Evolutionary conservation across 768 basidiomycete species (phyloP).

Genomic region (Rhodotorula babjevae): DNA sequence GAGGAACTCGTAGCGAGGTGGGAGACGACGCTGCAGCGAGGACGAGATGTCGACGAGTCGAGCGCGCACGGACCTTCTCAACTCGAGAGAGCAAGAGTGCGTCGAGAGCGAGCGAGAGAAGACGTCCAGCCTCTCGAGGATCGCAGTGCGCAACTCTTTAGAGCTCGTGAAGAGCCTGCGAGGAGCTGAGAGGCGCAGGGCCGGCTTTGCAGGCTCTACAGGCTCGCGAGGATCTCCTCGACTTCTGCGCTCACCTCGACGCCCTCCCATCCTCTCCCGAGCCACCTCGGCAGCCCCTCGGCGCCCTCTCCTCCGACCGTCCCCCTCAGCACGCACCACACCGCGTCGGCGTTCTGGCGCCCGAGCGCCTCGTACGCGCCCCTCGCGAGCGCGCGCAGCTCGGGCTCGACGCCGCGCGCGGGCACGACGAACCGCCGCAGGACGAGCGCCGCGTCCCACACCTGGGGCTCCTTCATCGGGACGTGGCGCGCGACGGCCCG

Average conservation of each 20-base stretch:
- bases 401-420: conserved; percentile 57
- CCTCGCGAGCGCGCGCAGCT: conserved; percentile 65
- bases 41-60: no score
- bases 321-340: conserved; percentile 67
- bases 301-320: conserved; percentile 10
- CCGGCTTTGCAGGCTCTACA: neutral
- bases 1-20: neutral
- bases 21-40: neutral
- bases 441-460: conserved; percentile 74
- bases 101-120: no score
- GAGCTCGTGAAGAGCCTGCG: no score
- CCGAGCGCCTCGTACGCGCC: conserved; percentile 62
- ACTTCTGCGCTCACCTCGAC: conserved; percentile 2
- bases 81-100: no score
- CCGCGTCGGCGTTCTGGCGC: conserved; percentile 66
- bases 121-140: no score
- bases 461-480: conserved; percentile 61
- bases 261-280: conserved; percentile 13
- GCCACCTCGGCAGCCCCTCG: conserved; percentile 6
- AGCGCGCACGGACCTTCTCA: no score
- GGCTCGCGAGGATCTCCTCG: neutral
- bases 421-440: conserved; percentile 71
- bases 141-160: no score
- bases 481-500: conserved; percentile 61
- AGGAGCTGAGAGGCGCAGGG: no score